Percentiles rank a stretch among this genome's conserved stretches.
phyloP scores from a whole-genome alignment of 1,139 yeast genomes.

The Yarrowia galli region DNA sequence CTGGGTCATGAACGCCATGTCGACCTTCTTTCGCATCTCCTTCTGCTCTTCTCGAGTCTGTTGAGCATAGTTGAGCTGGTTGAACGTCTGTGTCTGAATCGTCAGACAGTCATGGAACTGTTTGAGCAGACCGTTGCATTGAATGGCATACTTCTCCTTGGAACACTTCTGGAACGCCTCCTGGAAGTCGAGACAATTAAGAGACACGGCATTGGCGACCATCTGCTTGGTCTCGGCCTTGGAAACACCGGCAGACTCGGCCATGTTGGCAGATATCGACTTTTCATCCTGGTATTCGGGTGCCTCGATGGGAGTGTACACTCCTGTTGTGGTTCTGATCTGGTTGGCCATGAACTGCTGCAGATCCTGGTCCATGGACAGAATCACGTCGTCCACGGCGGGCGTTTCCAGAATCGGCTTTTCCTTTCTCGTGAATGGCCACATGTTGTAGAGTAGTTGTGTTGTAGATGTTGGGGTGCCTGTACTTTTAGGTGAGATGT shows the following conservation, averaged over 20 bases:
- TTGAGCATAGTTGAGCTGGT: conserved; percentile 34
- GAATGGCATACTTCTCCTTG: conserved; percentile 11
- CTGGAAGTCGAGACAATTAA: conserved; percentile 34
- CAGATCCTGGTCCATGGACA: conserved; percentile 25
- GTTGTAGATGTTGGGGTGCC: neutral
- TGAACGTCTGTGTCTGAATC: conserved; percentile 27
- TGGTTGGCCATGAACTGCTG: conserved; percentile 15
- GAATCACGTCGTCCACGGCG: conserved; percentile 5
- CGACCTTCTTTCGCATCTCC: conserved; percentile 16
- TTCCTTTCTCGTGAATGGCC: conserved; percentile 9
- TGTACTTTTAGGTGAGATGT: no score
- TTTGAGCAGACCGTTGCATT: conserved; percentile 17
- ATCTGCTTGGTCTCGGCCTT: conserved; percentile 15
- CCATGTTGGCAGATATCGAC: conserved; percentile 34
- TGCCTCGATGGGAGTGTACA: conserved; percentile 9
- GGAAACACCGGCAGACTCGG: conserved; percentile 5
- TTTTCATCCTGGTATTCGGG: conserved; percentile 27
- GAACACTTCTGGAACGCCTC: conserved; percentile 23
- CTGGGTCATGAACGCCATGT: conserved; percentile 2
- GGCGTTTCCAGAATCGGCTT: neutral
- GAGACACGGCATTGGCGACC: conserved; percentile 29
- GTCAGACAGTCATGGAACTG: conserved; percentile 30
- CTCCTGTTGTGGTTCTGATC: conserved; percentile 14
- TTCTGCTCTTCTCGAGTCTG: conserved; percentile 12
- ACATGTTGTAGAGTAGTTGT: neutral